Evolutionary conservation across 441 rosid genomes (phyloP).

Genomic region (Gossypium schwendimanii): DNA sequence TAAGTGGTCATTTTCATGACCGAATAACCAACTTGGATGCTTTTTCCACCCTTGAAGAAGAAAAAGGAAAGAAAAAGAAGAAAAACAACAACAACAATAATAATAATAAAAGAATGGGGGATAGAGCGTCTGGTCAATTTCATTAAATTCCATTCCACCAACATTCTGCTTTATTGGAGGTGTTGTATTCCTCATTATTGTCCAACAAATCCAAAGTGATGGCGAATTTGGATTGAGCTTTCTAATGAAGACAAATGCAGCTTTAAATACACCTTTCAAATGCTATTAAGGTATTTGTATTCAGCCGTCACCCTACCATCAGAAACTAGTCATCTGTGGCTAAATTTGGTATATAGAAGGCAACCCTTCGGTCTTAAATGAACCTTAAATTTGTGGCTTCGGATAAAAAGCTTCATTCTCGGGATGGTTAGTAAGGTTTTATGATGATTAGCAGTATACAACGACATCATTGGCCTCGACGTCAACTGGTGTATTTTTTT

Average conservation of each 20-base stretch:
- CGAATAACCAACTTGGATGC: background rate
- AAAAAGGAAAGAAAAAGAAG: background rate
- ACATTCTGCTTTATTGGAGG: background rate
- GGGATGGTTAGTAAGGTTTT: too few species aligned
- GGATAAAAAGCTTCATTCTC: background rate
- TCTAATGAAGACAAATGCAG: slow-evolving; percentile 10
- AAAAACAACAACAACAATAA: too few species aligned
- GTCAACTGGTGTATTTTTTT: too few species aligned
- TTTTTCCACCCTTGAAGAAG: background rate
- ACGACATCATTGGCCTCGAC: background rate
- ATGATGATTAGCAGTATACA: too few species aligned
- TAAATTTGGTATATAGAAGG: background rate
- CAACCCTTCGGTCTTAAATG: background rate
- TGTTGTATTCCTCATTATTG: background rate
- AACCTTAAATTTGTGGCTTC: background rate
- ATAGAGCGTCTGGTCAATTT: slow-evolving; percentile 11
- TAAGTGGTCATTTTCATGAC: background rate
- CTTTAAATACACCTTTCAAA: background rate
- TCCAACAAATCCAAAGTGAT: background rate
- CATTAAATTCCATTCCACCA: slow-evolving; percentile 7
- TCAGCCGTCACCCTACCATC: background rate
- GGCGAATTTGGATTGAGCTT: slow-evolving; percentile 1
- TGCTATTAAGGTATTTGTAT: background rate
- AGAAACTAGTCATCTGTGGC: background rate
- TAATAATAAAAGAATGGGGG: background rate